Evolutionary conservation across 192 early-diverging fungal genomes (phyloP).

Genomic region (Linnemannia hyalina): DNA sequence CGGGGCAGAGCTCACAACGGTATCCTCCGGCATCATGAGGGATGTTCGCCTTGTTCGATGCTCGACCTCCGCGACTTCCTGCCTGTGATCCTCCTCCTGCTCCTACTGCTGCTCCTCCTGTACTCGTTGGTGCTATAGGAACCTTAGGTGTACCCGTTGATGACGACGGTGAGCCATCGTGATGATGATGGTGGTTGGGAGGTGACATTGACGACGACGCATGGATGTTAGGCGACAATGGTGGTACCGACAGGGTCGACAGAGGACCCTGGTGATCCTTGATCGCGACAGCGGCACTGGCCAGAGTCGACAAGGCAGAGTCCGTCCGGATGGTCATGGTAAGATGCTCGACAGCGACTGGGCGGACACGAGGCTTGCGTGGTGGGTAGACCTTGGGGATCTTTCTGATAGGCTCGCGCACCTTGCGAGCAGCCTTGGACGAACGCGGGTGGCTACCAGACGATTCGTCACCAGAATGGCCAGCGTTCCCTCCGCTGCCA

Average conservation of each 20-base stretch:
- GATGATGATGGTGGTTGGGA: not conserved
- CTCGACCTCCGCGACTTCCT: not conserved
- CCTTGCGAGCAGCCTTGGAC: slow-evolving; percentile 5
- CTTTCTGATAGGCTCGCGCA: slow-evolving; percentile 12
- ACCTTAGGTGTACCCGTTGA: not conserved
- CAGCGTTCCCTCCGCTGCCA: not conserved
- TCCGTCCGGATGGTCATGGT: slow-evolving; percentile 39
- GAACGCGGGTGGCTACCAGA: not conserved
- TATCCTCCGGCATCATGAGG: slow-evolving; percentile 32
- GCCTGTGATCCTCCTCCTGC: not conserved
- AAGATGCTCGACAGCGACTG: slow-evolving; percentile 10
- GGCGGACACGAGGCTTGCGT: slow-evolving; percentile 31
- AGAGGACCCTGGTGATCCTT: slow-evolving; percentile 32
- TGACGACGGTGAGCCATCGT: not conserved
- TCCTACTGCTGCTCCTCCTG: not conserved
- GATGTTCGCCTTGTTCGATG: not conserved
- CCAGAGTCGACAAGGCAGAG: slow-evolving; percentile 46
- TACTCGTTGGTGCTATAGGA: not conserved
- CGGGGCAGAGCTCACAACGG: slow-evolving; percentile 48
- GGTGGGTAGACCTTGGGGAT: slow-evolving; percentile 50
- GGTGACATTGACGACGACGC: not conserved
- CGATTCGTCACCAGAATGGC: not conserved
- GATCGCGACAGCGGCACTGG: slow-evolving; percentile 47
- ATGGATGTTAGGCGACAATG: slow-evolving; percentile 22
- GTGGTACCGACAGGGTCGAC: slow-evolving; percentile 22